Base-by-base conservation (phyloP, 371 early-diverging fungal species). In the Entomophthora muscae region DNA sequence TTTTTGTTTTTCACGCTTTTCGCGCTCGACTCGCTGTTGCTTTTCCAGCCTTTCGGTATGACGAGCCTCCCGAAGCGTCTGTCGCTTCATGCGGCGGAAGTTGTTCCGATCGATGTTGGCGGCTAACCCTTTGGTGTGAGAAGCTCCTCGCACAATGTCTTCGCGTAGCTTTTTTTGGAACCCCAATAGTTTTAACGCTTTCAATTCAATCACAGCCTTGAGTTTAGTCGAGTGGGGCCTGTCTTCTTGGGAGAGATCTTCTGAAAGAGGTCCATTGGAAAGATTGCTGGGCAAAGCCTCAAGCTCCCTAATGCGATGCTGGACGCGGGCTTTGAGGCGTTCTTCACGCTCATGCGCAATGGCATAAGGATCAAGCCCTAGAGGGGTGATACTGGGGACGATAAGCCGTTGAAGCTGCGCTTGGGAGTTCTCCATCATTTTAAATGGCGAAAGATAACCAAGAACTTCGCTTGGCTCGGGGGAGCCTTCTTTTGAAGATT, bases 41-140 rank as follows among this genome's bases (percentile, higher is more conserved):
- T 88, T 76, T 70, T 96, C 97, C 32, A 88, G 80, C 72, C 82
- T 84, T 70, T 95, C 96, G 1, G 93, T 92, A 73, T 86, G 83
- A 22, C 89, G 79, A 0, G 91, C 91, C 65, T 96, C 96, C 26
- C 93, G 83, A 57, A 90, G 70, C 0, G 90, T 83, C 67, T 87
- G 90, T 68, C 88, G 91, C 81, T 95, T 93, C 78, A 88, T 77
- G 22, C 91, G 79, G 33, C 90, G 82, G 69, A 83, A 92, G 1
- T 82, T 76, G 1, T 82, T 65, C 42, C 93, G 77, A 71, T 95
- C 91, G 0, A 83, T 75, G 0, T 87, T 81, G 2, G 94, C 88
- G 1, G 82, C 80, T 42, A 94, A 71, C 52, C 85, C 84, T 13
- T 93, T 86, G 1, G 80, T 74, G 27, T 76, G 76, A 2, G 73